Percentiles rank a stretch among this genome's conserved stretches.
phyloP scores from a whole-genome alignment of 345 rosid genomes.

The Reutealis trisperma region DNA sequence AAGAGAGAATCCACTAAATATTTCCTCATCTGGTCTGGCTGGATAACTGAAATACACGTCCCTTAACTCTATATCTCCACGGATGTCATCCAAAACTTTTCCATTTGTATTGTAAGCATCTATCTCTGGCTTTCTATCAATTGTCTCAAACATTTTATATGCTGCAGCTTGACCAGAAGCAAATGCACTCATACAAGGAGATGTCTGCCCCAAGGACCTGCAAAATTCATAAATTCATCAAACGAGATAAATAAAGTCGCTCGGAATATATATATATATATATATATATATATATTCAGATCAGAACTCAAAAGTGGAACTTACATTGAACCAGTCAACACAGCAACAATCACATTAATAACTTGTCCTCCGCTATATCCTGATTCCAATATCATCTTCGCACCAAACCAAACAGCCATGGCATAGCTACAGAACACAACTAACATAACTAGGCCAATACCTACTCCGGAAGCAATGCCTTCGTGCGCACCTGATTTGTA shows the following conservation, averaged over 20 bases:
- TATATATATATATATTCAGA: too few species aligned
- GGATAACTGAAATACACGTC: slow-evolving; percentile 47
- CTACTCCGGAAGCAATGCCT: slow-evolving; percentile 66
- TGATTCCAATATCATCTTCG: slow-evolving; percentile 56
- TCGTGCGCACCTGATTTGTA: slow-evolving; percentile 55
- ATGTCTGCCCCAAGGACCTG: slow-evolving; percentile 47
- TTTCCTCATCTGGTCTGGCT: slow-evolving; percentile 41
- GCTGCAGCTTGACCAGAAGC: slow-evolving; percentile 50
- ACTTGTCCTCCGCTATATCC: slow-evolving; percentile 68
- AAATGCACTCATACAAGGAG: slow-evolving; percentile 48
- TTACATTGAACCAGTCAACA: slow-evolving; percentile 77
- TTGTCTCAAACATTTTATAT: slow-evolving; percentile 46
- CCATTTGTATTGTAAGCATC: slow-evolving; percentile 35
- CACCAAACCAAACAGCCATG: slow-evolving; percentile 67
- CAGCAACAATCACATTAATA: slow-evolving; percentile 53
- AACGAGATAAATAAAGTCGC: not conserved
- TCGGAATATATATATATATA: too few species aligned
- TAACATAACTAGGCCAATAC: slow-evolving; percentile 44
- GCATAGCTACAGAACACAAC: slow-evolving; percentile 52
- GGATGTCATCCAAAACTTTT: slow-evolving; percentile 29
- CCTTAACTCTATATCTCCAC: slow-evolving; percentile 41
- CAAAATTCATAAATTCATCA: not conserved
- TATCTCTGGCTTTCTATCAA: slow-evolving; percentile 39
- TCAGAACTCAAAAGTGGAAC: slow-evolving; percentile 8
- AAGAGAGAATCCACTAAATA: slow-evolving; percentile 43